Percentiles rank a stretch among this genome's conserved stretches.
phyloP scores from a whole-genome alignment of 805 yeast genomes.

The Ascoidea asiatica region DNA sequence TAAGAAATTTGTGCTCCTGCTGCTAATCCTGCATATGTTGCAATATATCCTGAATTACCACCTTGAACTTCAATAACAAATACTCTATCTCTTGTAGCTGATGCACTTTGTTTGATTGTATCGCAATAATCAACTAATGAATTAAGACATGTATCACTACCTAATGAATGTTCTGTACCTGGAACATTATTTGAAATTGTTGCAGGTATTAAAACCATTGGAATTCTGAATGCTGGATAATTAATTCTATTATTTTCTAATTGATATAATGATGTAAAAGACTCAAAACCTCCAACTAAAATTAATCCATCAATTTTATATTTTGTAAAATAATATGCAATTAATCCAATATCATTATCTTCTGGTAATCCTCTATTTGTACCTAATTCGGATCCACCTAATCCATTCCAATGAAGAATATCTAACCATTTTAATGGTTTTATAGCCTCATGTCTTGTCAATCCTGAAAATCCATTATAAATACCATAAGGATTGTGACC shows the following conservation, averaged over 20 bases:
- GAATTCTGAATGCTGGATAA: slow-evolving; percentile 89
- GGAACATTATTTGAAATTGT: slow-evolving; percentile 97
- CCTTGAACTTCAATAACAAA: slow-evolving; percentile 98
- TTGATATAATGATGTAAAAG: slow-evolving; percentile 75
- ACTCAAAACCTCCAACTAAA: slow-evolving; percentile 94
- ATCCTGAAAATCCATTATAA: slow-evolving; percentile 87
- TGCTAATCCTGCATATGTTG: slow-evolving; percentile 71
- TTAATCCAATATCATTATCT: slow-evolving; percentile 69
- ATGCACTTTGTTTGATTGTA: slow-evolving; percentile 86
- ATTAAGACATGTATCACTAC: slow-evolving; percentile 92
- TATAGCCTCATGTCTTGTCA: slow-evolving; percentile 80
- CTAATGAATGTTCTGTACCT: slow-evolving; percentile 94
- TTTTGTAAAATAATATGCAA: slow-evolving; percentile 88
- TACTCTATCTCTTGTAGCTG: slow-evolving; percentile 86
- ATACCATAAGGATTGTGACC: slow-evolving; percentile 91
- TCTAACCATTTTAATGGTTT: slow-evolving; percentile 67
- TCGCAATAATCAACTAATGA: slow-evolving; percentile 87
- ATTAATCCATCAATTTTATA: slow-evolving; percentile 78
- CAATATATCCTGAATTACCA: slow-evolving; percentile 90
- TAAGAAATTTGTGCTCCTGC: slow-evolving; percentile 89
- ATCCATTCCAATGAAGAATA: slow-evolving; percentile 75
- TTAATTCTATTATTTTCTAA: slow-evolving; percentile 60
- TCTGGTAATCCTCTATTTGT: slow-evolving; percentile 82
- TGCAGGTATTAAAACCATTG: slow-evolving; percentile 88
- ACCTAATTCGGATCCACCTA: slow-evolving; percentile 96